Conservation (phyloP, 768 basidiomycete species). For the Rhodocollybia butyracea region DNA sequence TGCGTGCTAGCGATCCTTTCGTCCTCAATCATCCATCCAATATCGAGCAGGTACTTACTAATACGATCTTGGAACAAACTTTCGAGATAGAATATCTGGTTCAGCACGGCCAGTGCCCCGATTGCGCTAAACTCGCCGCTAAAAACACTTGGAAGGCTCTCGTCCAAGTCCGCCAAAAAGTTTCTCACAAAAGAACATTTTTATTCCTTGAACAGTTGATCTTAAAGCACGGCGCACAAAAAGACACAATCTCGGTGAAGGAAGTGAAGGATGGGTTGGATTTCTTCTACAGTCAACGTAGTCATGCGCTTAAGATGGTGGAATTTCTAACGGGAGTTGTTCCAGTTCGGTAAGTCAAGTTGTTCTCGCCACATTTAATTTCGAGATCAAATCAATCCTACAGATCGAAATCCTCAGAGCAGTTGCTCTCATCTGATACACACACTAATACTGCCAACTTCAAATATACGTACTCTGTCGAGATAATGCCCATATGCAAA, state of each 20-base stretch:
- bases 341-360: conserved; percentile 67
- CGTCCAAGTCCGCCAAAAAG: conserved; percentile 99
- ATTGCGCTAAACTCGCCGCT: conserved; percentile 90
- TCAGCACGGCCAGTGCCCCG: conserved; percentile 92
- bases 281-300: conserved; percentile 91
- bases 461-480: conserved; percentile 97
- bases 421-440: conserved; percentile 88
- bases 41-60: conserved; percentile 72
- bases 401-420: conserved; percentile 92
- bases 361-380: neutral
- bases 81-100: conserved; percentile 97
- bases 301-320: conserved; percentile 94
- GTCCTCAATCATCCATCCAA: neutral
- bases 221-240: conserved; percentile 93
- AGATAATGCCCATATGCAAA: conserved; percentile 96
- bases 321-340: conserved; percentile 89
- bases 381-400: neutral
- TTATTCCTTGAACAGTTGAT: conserved; percentile 96
- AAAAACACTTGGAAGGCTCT: conserved; percentile 99
- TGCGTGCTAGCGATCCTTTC: conserved; percentile 28
- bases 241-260: conserved; percentile 90
- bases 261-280: conserved; percentile 94
- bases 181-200: conserved; percentile 97
- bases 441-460: conserved; percentile 92
- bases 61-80: conserved; percentile 94